phyloP scores from a whole-genome alignment of 2,329 filamentous ascomycete species.

The Byssochlamys sp. region DNA sequence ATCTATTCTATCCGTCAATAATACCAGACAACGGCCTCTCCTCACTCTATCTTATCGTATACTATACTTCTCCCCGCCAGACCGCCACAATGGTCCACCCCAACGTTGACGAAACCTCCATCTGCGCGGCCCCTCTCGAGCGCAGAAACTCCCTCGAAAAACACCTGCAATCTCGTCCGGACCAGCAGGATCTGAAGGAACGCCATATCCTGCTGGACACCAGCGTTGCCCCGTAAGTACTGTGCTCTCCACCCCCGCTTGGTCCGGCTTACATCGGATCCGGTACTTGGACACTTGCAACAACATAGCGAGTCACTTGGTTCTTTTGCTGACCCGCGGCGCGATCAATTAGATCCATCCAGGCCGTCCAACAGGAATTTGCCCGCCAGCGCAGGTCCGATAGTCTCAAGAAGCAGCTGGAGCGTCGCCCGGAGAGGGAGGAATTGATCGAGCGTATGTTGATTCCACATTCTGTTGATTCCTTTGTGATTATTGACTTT shows the following conservation, averaged over 20 bases:
- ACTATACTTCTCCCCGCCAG: background rate
- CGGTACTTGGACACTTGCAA: background rate
- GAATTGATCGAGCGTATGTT: slow-evolving; percentile 68
- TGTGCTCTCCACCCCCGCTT: background rate
- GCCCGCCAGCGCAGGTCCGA: slow-evolving; percentile 56
- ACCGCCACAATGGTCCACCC: slow-evolving; percentile 8
- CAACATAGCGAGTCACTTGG: background rate
- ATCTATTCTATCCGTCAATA: background rate
- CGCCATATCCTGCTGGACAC: slow-evolving; percentile 59
- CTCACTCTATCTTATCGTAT: background rate
- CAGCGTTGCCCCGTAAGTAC: slow-evolving; percentile 53
- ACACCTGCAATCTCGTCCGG: slow-evolving; percentile 61
- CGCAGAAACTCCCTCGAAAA: slow-evolving; percentile 61
- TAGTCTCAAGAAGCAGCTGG: slow-evolving; percentile 55
- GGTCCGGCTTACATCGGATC: background rate
- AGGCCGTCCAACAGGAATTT: slow-evolving; percentile 53
- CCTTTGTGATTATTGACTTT: background rate
- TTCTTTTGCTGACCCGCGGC: background rate
- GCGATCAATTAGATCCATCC: slow-evolving; percentile 43
- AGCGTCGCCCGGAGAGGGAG: slow-evolving; percentile 57
- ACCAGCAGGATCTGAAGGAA: slow-evolving; percentile 56
- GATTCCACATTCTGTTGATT: slow-evolving; percentile 1
- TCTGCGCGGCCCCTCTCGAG: slow-evolving; percentile 43
- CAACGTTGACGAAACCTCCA: slow-evolving; percentile 48
- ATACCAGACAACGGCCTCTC: background rate